Conservation (phyloP, 2,329 filamentous ascomycete species). For the Ilyonectria mors-panacis region DNA sequence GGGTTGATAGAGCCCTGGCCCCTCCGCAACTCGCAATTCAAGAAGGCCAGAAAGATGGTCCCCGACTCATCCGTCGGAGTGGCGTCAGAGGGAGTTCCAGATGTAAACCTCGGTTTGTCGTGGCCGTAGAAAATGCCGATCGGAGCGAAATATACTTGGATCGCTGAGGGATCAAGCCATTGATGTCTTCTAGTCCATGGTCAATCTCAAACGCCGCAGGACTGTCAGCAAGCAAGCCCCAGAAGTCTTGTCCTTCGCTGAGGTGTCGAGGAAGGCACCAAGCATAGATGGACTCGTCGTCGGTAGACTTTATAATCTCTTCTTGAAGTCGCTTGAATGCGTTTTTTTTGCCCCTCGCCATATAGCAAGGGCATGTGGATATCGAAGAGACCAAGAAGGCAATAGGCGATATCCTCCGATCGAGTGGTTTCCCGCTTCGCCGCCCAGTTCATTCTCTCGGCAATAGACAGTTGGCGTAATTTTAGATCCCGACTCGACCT, state of each 20-base stretch:
- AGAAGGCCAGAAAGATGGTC: conserved; percentile 48
- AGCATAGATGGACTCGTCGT: conserved; percentile 50
- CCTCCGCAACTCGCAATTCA: conserved; percentile 49
- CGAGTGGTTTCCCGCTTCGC: conserved; percentile 48
- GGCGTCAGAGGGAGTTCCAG: conserved; percentile 48
- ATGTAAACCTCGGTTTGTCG: conserved; percentile 45
- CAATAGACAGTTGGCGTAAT: conserved; percentile 39
- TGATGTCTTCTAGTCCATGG: conserved; percentile 35
- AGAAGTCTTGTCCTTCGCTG: conserved; percentile 39
- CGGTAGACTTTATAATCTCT: conserved; percentile 49
- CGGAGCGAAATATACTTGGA: conserved; percentile 46
- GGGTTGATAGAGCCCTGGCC: conserved; percentile 43
- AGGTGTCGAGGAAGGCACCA: conserved; percentile 40
- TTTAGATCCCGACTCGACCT: conserved; percentile 18
- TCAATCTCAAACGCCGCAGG: conserved; percentile 47
- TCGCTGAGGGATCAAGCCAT: conserved; percentile 35
- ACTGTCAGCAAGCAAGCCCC: conserved; percentile 47
- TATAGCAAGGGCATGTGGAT: conserved; percentile 54
- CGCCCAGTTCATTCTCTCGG: conserved; percentile 52
- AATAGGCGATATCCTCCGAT: conserved; percentile 52
- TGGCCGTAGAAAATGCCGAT: conserved; percentile 37
- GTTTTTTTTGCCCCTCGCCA: conserved; percentile 48
- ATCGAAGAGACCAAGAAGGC: conserved; percentile 51
- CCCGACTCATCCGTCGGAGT: conserved; percentile 45
- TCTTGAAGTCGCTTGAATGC: conserved; percentile 49